Evolutionary conservation across 2,329 filamentous ascomycete species (phyloP), one percentile per base, ranked within the genome.

Genomic region (Aspergillus jensenii): DNA sequence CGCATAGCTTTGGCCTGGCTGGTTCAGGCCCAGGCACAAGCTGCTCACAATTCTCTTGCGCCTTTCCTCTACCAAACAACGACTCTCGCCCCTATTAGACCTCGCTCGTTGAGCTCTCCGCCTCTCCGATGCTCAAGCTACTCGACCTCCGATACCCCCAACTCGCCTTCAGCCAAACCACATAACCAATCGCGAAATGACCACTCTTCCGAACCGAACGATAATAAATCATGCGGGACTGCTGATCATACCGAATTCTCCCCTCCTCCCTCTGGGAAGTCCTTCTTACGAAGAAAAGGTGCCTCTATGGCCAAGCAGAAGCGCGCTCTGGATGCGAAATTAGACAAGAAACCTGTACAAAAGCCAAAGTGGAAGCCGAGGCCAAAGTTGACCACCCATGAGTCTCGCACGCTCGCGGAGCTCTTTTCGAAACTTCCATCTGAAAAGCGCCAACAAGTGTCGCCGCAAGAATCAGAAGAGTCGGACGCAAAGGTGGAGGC

Each of bases 61-160:
- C 86, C 88, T 0, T 91, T 91, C 57, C 79, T 92, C 6, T 91
- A 91, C 68, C 87, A 90, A 63, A 91, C 89, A 5, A 78, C 82
- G 59, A 90, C 89, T 0, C 81, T 88, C 33, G 59, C 61, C 4
- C 55, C 59, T 14, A 55, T 66, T 46, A 59, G 50, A 12, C 35
- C 37, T 25, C 50, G 27, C 14, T n/a, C 60, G 7, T 47, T 56
- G 45, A 60, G 40, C 27, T 39, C 44, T 27, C 62, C 48, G 8
- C 21, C 52, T 45, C 62, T 55, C 9, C 37, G 60, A 23, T 67
- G 66, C 40, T 53, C 50, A 12, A 31, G 17, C 14, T 50, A 50
- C 50, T 54, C 56, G 15, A 49, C 50, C 54, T 67, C 65, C 11
- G 61, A 62, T 37, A 14, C 5, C 3, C 55, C 56, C 35, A 55